Evolutionary conservation across 192 early-diverging fungal species (phyloP), one percentile per base, ranked within the genome.

Genomic region (Podila minutissima): DNA sequence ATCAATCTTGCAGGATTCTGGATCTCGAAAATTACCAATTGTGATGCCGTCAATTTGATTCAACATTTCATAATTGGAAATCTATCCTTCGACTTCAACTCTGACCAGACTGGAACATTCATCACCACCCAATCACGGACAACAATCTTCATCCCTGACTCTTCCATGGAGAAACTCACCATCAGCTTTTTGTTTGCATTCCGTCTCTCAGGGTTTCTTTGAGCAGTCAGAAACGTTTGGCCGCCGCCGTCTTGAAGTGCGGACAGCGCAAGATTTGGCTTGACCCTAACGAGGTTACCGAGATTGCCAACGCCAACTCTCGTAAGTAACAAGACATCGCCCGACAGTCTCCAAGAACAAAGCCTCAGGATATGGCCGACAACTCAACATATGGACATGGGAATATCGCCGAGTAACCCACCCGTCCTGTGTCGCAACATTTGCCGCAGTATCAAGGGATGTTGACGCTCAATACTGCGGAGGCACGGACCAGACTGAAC

Each of bases 241-340:
- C 97, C 67, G 93, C 97, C 75, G 93, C 94, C 87, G 95, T 99
- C 85, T 92, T 99, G 83, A 95, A 95, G 87, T 98, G 97, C 88
- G 97, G 97, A 83, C 66, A 99, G 92, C 90, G 97, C 84, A 99
- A 99, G 93, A 90, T 99, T 84, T 99, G 97, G 97, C 88, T 99
- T 64, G 97, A 99, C 91, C 97, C 97, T 69, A 95, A 95, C 86
- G 97, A 99, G 91, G 90, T 91, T 75, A 93, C 86, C 74, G 97
- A 97, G 87, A 96, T 99, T 83, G 87, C 94, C 75, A 96, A 94
- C 82, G 97, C 96, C 87, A 98, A 99, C 93, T 98, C 97, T 84
- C 95, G 97, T 94, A 88, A 92, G 93, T 93, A 59, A 46, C 41
- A 46, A 46, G 41, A 46, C 41, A 46, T 46, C 41, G 41, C 32